A percentile compares a stretch with the other conserved stretches of the same genome.
Conservation (phyloP, 768 basidiomycete species). For the Pleurotus cornucopiae region DNA sequence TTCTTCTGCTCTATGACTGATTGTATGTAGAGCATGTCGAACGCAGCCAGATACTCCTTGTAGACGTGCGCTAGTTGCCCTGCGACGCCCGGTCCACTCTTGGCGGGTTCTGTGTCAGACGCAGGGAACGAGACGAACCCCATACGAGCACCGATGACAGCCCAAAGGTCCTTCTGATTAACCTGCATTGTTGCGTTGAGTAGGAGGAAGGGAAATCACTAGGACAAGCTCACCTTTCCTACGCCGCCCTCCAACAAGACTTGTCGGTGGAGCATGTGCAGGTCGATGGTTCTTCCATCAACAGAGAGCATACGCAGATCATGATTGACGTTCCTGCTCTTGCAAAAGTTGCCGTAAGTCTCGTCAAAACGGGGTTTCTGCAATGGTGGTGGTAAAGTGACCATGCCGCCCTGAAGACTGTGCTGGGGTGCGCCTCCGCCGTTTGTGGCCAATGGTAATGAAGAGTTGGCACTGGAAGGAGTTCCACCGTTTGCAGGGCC, state of each 20-base stretch:
- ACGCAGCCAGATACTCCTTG: constrained; percentile 48
- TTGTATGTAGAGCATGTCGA: constrained; percentile 51
- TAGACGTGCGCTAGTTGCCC: constrained; percentile 58
- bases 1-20: constrained; percentile 34
- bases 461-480: constrained; percentile 6
- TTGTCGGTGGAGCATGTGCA: constrained; percentile 51
- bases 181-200: constrained; percentile 35
- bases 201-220: not conserved
- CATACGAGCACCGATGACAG: constrained; percentile 62
- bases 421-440: constrained; percentile 18
- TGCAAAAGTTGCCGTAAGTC: constrained; percentile 45
- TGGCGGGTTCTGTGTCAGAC: constrained; percentile 54
- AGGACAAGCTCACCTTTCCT: constrained; percentile 32
- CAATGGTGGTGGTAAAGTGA: constrained; percentile 31
- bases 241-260: constrained; percentile 59
- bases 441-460: constrained; percentile 9
- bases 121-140: constrained; percentile 64
- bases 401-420: constrained; percentile 8
- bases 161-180: constrained; percentile 53
- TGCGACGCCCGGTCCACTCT: constrained; percentile 58
- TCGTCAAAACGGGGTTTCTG: constrained; percentile 50
- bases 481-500: not conserved
- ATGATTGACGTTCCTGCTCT: constrained; percentile 33
- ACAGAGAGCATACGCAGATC: constrained; percentile 39
- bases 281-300: constrained; percentile 55